Evolutionary conservation across 2,329 filamentous ascomycete species (phyloP), one percentile per base, ranked within the genome.

Genomic region (Cryphonectria carpinicola): DNA sequence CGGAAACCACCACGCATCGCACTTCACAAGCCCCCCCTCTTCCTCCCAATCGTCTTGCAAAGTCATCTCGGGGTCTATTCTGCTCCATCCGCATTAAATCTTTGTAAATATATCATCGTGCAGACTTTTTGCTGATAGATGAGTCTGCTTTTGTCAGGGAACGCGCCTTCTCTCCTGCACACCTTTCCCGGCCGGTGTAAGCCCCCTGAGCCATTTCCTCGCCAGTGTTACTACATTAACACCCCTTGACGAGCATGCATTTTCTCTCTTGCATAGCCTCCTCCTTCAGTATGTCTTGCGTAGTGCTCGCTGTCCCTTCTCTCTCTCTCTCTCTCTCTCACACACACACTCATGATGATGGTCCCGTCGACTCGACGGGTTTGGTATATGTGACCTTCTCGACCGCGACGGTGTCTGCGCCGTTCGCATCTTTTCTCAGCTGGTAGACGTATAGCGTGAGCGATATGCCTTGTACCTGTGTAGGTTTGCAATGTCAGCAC

Each of bases 391-490:
- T 94, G 73, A 95, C 92, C 84, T 95, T 95, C 80, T 95, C 93
- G 58, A 95, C 93, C 22, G 91, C 91, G 62, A 95, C 92, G 71
- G 91, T 94, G 81, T 95, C 92, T 49, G 88, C 88, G 22, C 93
- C 93, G 75, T 92, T 90, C 70, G 88, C 90, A 76, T 94, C 92
- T 78, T 92, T 94, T 79, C 91, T 89, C 77, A 95, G 81, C 80
- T 95, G 92, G 80, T 98, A 98, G 67, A 98, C 95, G 80, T 98
- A 98, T 65, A 98, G 86, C 71, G 97, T 97, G 75, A 98, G 87
- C 22, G 97, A 97, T 79, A 98, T 97, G 43, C 95, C 95, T 88
- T 98, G 95, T 49, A 97, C 93, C 94, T 97, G 76, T 75, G n/a
- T 54, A 37, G 46, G 22, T 22, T 7, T 19, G 41, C 13, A 63